Percentiles rank a stretch among this genome's conserved stretches.
phyloP scores from a whole-genome alignment of 768 basidiomycete genomes.

The Lactarius psammicola region DNA sequence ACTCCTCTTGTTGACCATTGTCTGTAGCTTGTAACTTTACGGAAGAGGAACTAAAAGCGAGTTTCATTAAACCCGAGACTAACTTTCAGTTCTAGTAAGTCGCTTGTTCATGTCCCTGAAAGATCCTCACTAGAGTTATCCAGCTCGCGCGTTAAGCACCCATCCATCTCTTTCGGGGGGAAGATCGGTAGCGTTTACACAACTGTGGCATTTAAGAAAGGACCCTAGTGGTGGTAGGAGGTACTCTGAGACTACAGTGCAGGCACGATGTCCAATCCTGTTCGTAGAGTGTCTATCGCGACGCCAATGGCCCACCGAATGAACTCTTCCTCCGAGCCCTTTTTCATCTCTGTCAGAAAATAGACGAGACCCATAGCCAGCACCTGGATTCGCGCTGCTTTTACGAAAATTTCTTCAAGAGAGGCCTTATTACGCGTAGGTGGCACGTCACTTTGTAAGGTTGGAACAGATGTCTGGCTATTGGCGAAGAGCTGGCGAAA shows the following conservation, averaged over 20 bases:
- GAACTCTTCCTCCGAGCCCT: slow-evolving; percentile 40
- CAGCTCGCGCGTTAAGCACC: slow-evolving; percentile 73
- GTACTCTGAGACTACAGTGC: slow-evolving; percentile 29
- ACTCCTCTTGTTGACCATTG: background rate
- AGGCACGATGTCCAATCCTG: slow-evolving; percentile 56
- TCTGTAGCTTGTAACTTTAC: slow-evolving; percentile 74
- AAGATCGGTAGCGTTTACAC: slow-evolving; percentile 66
- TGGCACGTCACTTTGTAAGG: slow-evolving; percentile 44
- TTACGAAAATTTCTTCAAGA: slow-evolving; percentile 78
- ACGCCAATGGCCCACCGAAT: slow-evolving; percentile 66
- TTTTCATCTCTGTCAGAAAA: slow-evolving; percentile 52
- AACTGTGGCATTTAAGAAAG: slow-evolving; percentile 67
- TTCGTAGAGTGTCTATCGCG: slow-evolving; percentile 67
- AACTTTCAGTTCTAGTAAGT: slow-evolving; percentile 65
- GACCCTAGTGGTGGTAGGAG: slow-evolving; percentile 5
- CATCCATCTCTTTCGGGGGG: slow-evolving; percentile 77
- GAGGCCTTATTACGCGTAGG: slow-evolving; percentile 53
- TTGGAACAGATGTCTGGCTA: slow-evolving; percentile 72
- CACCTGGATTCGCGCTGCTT: slow-evolving; percentile 59
- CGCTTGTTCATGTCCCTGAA: slow-evolving; percentile 14
- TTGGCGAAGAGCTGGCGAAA: slow-evolving; percentile 67
- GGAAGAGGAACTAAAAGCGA: slow-evolving; percentile 62
- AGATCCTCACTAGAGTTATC: slow-evolving; percentile 3
- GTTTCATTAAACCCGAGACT: slow-evolving; percentile 49
- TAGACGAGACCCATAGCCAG: slow-evolving; percentile 76